Evolutionary conservation across 257 asterid species (phyloP).

Genomic region (Cordia subcordata): DNA sequence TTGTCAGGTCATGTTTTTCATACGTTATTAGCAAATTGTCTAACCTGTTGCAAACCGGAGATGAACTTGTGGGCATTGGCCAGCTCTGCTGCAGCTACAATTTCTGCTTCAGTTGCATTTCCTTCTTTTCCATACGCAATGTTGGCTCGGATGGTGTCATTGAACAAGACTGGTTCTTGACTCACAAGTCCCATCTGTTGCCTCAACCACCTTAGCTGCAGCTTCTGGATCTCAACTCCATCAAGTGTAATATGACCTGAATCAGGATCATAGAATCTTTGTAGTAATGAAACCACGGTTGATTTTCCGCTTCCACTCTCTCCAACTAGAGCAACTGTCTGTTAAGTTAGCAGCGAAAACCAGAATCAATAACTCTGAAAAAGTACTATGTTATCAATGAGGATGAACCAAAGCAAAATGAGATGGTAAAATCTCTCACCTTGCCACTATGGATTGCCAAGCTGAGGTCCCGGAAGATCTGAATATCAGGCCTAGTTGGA

Average conservation of each 20-base stretch:
- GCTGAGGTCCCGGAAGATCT: constrained; percentile 44
- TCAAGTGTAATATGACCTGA: constrained; percentile 55
- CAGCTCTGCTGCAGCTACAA: constrained; percentile 52
- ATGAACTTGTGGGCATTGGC: constrained; percentile 79
- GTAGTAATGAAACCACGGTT: constrained; percentile 52
- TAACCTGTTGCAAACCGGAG: constrained; percentile 52
- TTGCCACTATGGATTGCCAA: constrained; percentile 49
- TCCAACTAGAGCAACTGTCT: constrained; percentile 75
- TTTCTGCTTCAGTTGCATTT: constrained; percentile 51
- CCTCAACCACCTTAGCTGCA: constrained; percentile 61
- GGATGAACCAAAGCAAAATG: not conserved
- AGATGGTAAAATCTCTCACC: constrained; percentile 19
- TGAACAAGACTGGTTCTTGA: constrained; percentile 67
- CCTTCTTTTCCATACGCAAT: constrained; percentile 65
- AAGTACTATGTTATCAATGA: not conserved
- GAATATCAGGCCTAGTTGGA: constrained; percentile 52
- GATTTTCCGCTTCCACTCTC: constrained; percentile 87
- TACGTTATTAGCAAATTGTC: not conserved
- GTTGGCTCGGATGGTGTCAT: constrained; percentile 59
- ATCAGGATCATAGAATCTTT: constrained; percentile 54
- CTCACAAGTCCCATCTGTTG: constrained; percentile 77
- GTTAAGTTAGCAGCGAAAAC: constrained; percentile 2
- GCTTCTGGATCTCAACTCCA: constrained; percentile 46
- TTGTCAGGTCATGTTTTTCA: not conserved
- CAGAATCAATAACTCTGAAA: not conserved